Conservation (phyloP, 2,329 filamentous ascomycete species). For the Xylariales sp. region DNA sequence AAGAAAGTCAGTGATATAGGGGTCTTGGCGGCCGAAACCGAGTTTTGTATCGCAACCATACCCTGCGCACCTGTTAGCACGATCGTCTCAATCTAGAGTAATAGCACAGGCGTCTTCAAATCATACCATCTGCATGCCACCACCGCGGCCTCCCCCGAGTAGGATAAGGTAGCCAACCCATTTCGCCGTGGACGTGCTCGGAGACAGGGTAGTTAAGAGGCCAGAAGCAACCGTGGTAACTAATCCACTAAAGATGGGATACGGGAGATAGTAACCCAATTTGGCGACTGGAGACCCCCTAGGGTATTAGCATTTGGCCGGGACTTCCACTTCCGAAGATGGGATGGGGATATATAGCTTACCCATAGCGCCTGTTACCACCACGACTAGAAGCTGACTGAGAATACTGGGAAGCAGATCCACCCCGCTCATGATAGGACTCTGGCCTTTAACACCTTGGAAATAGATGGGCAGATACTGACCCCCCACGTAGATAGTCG, state of each 20-base stretch:
- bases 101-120: too few relatives aligned
- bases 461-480: slow-evolving; percentile 8
- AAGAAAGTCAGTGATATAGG: slow-evolving; percentile 19
- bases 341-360: too few relatives aligned
- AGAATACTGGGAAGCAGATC: slow-evolving; percentile 24
- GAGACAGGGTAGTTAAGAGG: slow-evolving; percentile 22
- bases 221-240: slow-evolving; percentile 17
- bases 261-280: slow-evolving; percentile 23
- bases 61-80: too few relatives aligned
- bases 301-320: too few relatives aligned
- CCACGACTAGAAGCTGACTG: slow-evolving; percentile 50
- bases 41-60: slow-evolving; percentile 22
- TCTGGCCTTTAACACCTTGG: slow-evolving; percentile 9
- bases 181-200: slow-evolving; percentile 16
- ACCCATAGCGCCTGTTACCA: slow-evolving; percentile 33
- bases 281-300: too few relatives aligned
- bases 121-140: slow-evolving; percentile 17
- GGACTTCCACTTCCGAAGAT: too few relatives aligned
- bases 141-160: slow-evolving; percentile 18
- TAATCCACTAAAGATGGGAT: slow-evolving; percentile 16
- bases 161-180: slow-evolving; percentile 25
- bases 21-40: slow-evolving; percentile 16
- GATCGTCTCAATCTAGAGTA: too few relatives aligned
- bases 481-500: slow-evolving; percentile 19
- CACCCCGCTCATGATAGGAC: slow-evolving; percentile 24